Evolutionary conservation across 2,329 filamentous ascomycete species (phyloP).

Genomic region (Aspergillus clavatus): DNA sequence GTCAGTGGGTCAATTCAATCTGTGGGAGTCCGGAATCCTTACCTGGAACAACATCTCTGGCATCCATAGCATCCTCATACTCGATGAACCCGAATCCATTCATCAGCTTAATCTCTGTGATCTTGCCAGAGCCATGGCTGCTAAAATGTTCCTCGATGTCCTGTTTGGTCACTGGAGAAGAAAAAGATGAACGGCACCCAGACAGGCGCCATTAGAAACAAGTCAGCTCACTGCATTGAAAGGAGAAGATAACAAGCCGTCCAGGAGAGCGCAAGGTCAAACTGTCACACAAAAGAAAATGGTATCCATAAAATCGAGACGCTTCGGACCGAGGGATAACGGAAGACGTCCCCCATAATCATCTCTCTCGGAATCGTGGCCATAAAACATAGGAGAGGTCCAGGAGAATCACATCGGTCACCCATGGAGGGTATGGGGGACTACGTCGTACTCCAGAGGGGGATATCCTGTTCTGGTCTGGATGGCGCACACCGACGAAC

Average conservation of each 20-base stretch:
- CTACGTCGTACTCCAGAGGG: constrained; percentile 9
- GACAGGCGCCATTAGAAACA: constrained; percentile 22
- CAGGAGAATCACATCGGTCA: constrained; percentile 2
- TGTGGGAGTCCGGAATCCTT: constrained; percentile 37
- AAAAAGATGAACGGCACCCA: constrained; percentile 30
- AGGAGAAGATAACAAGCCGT: constrained; percentile 19
- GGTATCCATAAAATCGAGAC: constrained; percentile 5
- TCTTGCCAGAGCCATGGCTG: constrained; percentile 92
- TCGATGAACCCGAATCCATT: constrained; percentile 99
- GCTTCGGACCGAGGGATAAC: background rate
- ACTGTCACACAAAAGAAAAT: constrained; percentile 15
- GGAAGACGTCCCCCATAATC: background rate
- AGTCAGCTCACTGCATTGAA: constrained; percentile 30
- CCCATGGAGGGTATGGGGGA: constrained; percentile 7
- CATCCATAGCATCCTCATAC: constrained; percentile 97
- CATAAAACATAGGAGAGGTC: background rate
- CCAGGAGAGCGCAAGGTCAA: constrained; percentile 6
- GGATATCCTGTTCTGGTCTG: constrained; percentile 7
- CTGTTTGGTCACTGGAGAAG: constrained; percentile 80
- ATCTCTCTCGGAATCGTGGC: background rate
- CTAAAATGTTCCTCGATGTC: constrained; percentile 95
- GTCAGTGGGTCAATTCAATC: constrained; percentile 19
- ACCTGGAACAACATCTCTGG: constrained; percentile 97
- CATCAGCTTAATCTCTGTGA: constrained; percentile 99
- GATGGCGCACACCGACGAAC: constrained; percentile 6